phyloP scores from a whole-genome alignment of 495 filamentous ascomycete species.

The Daldinia loculata region DNA sequence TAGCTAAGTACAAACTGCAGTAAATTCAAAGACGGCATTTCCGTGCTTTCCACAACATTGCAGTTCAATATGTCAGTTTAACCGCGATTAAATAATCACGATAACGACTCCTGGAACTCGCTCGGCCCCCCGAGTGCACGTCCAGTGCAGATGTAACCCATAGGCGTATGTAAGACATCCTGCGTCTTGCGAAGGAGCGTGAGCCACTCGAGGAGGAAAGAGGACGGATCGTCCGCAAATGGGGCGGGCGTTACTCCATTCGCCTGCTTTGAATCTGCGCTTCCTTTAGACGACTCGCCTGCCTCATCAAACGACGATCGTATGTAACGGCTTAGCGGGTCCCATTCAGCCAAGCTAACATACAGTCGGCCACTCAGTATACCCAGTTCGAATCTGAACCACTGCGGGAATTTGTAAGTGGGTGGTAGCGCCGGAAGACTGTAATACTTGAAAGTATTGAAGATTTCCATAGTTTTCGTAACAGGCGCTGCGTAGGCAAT shows the following conservation, averaged over 20 bases:
- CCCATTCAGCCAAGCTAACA: slow-evolving; percentile 55
- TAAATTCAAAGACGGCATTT: not conserved
- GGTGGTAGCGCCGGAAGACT: slow-evolving; percentile 55
- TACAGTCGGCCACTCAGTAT: slow-evolving; percentile 66
- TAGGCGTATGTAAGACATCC: slow-evolving; percentile 62
- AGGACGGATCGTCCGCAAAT: slow-evolving; percentile 46
- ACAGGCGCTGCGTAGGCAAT: slow-evolving; percentile 63
- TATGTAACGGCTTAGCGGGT: slow-evolving; percentile 4
- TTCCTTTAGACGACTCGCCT: not conserved
- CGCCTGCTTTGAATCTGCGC: not conserved
- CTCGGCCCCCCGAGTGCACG: slow-evolving; percentile 47
- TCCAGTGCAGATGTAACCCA: slow-evolving; percentile 63
- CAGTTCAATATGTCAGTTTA: not conserved
- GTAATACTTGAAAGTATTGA: slow-evolving; percentile 60
- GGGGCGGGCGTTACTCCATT: not conserved
- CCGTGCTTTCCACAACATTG: not conserved
- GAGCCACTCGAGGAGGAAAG: slow-evolving; percentile 63
- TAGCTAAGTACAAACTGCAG: not conserved
- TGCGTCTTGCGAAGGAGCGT: slow-evolving; percentile 59
- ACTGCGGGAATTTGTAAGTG: slow-evolving; percentile 48
- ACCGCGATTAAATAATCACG: not conserved
- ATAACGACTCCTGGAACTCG: slow-evolving; percentile 46
- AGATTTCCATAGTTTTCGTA: slow-evolving; percentile 61
- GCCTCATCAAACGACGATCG: slow-evolving; percentile 1
- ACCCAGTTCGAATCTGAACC: slow-evolving; percentile 62